phyloP scores from a whole-genome alignment of 2,329 filamentous ascomycete genomes.

The Verticillium alfalfae region DNA sequence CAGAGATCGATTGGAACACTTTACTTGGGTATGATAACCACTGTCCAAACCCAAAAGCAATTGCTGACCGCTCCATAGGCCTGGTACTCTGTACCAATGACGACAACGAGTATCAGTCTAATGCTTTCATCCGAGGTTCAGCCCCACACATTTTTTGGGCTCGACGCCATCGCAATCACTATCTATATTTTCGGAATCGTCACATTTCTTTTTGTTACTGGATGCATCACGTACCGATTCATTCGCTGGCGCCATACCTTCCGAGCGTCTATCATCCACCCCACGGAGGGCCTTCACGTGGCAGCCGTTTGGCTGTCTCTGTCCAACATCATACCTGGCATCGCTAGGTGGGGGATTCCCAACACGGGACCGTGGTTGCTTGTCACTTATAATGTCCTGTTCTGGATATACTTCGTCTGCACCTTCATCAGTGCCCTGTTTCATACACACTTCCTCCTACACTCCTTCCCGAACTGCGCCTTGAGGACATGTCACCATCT shows the following conservation, averaged over 20 bases:
- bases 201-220: constrained; percentile 48
- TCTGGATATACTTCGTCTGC: constrained; percentile 55
- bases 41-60: neutral
- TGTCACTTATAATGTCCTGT: constrained; percentile 46
- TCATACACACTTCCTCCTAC: constrained; percentile 53
- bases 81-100: constrained; percentile 9
- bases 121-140: constrained; percentile 36
- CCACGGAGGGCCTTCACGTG: constrained; percentile 55
- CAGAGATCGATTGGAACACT: neutral
- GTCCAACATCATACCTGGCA: constrained; percentile 51
- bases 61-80: neutral
- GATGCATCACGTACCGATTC: constrained; percentile 44
- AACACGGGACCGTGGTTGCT: constrained; percentile 42
- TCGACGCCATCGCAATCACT: constrained; percentile 44
- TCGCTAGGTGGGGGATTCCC: constrained; percentile 42
- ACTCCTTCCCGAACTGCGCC: constrained; percentile 35
- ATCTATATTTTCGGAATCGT: constrained; percentile 47
- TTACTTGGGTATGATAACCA: neutral
- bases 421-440: constrained; percentile 47
- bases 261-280: constrained; percentile 39
- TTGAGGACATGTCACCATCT: constrained; percentile 50
- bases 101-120: constrained; percentile 41
- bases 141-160: constrained; percentile 48
- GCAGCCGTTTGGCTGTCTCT: constrained; percentile 57
- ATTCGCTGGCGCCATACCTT: constrained; percentile 37